Base-by-base conservation (phyloP, 805 yeast species). In the Metschnikowia similis region DNA sequence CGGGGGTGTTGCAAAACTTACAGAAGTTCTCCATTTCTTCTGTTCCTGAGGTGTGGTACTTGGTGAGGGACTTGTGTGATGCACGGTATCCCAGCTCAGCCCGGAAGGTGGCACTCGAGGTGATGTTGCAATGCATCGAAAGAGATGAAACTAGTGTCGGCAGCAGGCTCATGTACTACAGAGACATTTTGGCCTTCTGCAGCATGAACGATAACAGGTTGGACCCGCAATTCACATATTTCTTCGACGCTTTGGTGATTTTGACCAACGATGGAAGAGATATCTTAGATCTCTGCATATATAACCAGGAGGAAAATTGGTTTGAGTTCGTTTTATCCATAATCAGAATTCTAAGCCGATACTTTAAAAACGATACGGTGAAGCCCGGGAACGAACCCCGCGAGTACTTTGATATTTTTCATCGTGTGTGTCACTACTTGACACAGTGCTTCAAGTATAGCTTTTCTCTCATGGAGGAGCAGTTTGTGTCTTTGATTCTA, bases 41-140 rank as follows among this genome's bases (percentile, higher is more conserved):
- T 2, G 74, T 87, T 4, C 83, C 88, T 0, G 90, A 86, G 53
- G 73, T 88, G 1, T 89, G 96, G 96, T 81, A 84, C 62, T 67
- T 82, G 46, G 84, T 85, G 0, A 70, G 79, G 51, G 80, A 76
- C 45, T 65, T 84, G 62, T 72, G 87, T 45, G 69, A 69, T 6
- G 49, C 63, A 1, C 70, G 66, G 14, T 49, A 57, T 6, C 63
- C 60, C 35, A 50, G 67, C 3, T 48, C 58, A 17, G 59, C 65
- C 14, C 54, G 77, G 50, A 66, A 76, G 31, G 76, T 78, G 1
- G 83, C 84, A 0, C 64, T 87, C 32, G 64, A 71, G 14, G 67
- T 89, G 26, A 63, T 87, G 59, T 60, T 66, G 6, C 71, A 74
- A 45, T 85, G 96, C 63, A 80, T 85, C 8, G 60, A 63, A 17